A percentile compares a stretch with the other conserved stretches of the same genome.
These are phyloP conservation scores for Penicillium sp. DNA, from an alignment of 2,329 filamentous ascomycete genomes.

Conservation along the genomic window DNA sequence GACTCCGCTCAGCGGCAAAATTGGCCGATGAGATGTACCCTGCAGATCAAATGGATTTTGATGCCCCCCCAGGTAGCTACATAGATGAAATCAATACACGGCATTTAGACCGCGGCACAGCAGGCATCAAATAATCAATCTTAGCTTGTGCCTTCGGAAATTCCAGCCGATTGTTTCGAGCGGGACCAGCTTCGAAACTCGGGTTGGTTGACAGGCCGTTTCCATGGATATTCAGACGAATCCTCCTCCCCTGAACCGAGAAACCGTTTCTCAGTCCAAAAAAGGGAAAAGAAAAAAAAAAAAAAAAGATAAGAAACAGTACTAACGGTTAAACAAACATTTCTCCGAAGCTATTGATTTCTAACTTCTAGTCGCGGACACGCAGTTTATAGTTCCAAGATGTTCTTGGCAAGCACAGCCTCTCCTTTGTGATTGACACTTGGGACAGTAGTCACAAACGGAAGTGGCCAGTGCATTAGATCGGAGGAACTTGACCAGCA, in stretches of 20 bases:
- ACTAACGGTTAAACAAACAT: not conserved
- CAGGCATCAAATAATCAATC: not conserved
- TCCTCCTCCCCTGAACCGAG: not conserved
- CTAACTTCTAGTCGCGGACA: not conserved
- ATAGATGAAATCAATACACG: not conserved
- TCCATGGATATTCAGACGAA: constrained; percentile 8
- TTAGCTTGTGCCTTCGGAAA: not conserved
- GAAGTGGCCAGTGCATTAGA: constrained; percentile 6
- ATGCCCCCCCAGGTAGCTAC: no score
- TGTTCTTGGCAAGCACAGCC: constrained; percentile 2
- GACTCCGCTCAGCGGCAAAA: constrained; percentile 10
- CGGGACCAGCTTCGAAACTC: constrained; percentile 12
- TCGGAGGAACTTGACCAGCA: not conserved
- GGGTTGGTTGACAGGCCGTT: constrained; percentile 19
- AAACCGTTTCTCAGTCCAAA: not conserved
- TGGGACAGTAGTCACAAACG: not conserved
- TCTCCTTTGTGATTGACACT: not conserved
- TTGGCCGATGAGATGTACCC: constrained; percentile 12
- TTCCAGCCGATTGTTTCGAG: constrained; percentile 3
- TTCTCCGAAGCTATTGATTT: constrained; percentile 3
- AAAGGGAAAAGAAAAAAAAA: not conserved
- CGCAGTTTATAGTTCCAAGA: constrained; percentile 9
- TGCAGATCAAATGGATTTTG: constrained; percentile 6
- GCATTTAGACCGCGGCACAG: not conserved
- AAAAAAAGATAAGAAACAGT: not conserved